Evolutionary conservation across 306 rosid genomes (phyloP).

Genomic region (Vigna reflexopilosa): DNA sequence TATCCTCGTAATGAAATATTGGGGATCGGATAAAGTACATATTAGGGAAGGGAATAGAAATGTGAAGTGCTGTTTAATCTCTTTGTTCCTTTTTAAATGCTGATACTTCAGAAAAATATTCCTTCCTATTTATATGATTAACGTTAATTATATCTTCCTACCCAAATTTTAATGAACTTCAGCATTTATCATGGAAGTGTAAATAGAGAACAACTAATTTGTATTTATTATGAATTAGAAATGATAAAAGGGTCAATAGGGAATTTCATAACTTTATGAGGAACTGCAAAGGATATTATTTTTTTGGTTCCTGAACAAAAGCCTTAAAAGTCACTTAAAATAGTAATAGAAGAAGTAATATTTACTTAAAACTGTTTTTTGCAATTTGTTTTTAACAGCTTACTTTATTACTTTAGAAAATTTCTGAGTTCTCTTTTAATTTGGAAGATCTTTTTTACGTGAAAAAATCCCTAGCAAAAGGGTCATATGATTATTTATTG

Average conservation of each 20-base stretch:
- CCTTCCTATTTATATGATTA: background rate
- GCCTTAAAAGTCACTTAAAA: background rate
- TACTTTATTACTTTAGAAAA: conserved; percentile 4
- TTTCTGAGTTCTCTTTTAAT: background rate
- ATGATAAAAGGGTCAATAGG: background rate
- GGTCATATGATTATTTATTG: background rate
- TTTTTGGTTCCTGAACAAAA: background rate
- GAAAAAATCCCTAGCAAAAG: conserved; percentile 1
- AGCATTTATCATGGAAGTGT: background rate
- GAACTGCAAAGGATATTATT: background rate
- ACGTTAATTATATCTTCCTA: background rate
- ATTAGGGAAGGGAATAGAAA: background rate
- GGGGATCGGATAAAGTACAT: background rate
- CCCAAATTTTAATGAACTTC: background rate
- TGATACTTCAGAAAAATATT: background rate
- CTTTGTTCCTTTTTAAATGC: background rate
- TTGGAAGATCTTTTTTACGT: background rate
- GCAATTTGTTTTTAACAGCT: background rate
- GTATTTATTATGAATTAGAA: background rate
- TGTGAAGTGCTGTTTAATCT: background rate
- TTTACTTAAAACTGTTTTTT: background rate
- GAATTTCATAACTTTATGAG: background rate
- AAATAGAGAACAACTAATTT: background rate
- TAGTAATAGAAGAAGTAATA: background rate
- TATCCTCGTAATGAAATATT: too few relatives aligned